A percentile compares a stretch with the other conserved stretches of the same genome.
Conservation (phyloP, 352 stramenopile genomes). For the Phytophthora pseudosyringae region DNA sequence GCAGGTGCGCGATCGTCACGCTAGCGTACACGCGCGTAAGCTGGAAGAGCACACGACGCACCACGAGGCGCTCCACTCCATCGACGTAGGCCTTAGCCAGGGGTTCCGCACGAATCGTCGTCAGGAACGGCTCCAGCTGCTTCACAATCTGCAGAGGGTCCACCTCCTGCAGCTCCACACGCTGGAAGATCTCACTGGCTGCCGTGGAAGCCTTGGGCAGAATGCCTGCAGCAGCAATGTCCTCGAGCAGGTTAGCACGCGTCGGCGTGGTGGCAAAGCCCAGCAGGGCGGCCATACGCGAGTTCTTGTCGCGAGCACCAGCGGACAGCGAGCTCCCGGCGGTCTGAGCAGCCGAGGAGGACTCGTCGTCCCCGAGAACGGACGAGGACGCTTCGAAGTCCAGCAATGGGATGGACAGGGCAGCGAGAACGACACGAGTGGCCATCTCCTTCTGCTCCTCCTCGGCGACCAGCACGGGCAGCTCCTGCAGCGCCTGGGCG, state of each 20-base stretch:
- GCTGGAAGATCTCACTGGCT: conserved; percentile 69
- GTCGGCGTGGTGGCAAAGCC: conserved; percentile 89
- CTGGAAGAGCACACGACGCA: conserved; percentile 85
- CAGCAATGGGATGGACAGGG: conserved; percentile 93
- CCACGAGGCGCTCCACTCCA: conserved; percentile 69
- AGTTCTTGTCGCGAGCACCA: conserved; percentile 92
- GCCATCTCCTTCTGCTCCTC: conserved; percentile 90
- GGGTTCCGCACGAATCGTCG: conserved; percentile 45
- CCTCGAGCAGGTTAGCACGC: conserved; percentile 91
- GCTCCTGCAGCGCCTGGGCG: conserved; percentile 38
- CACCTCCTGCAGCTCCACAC: conserved; percentile 73
- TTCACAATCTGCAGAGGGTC: conserved; percentile 82
- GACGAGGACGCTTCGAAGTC: conserved; percentile 67
- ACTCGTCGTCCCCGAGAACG: conserved; percentile 62
- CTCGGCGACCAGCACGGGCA: conserved; percentile 60
- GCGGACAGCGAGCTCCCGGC: conserved; percentile 43
- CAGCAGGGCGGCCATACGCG: conserved; percentile 94
- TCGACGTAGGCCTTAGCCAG: conserved; percentile 63
- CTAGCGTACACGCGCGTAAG: conserved; percentile 89
- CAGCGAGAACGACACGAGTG: conserved; percentile 92
- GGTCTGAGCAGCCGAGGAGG: conserved; percentile 58
- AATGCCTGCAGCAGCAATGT: conserved; percentile 85
- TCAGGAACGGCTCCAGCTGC: conserved; percentile 69
- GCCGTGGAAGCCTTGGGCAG: conserved; percentile 63
- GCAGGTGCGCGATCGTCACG: conserved; percentile 84